These are phyloP conservation scores for Sarcodon aspratus DNA, from an alignment of 768 basidiomycete species.

Conservation along the genomic window DNA sequence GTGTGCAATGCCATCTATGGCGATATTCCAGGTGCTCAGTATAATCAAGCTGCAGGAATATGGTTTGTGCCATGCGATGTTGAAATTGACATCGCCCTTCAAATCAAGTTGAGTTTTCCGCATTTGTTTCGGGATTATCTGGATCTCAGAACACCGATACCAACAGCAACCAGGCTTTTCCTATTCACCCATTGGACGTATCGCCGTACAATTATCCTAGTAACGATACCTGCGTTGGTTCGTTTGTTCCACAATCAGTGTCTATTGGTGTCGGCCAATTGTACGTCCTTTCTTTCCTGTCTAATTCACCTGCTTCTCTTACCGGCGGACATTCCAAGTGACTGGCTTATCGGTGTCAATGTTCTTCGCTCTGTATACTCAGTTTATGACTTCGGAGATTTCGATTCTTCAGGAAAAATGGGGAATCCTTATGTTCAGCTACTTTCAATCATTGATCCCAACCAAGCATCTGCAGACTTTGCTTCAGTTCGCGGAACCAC, in stretches of 20 bases:
- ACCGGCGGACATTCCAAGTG: constrained; percentile 27
- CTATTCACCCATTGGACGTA: constrained; percentile 73
- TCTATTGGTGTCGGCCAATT: constrained; percentile 55
- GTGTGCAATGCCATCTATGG: constrained; percentile 65
- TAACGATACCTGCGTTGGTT: constrained; percentile 50
- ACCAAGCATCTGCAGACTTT: constrained; percentile 63
- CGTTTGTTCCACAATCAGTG: constrained; percentile 57
- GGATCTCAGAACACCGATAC: not conserved
- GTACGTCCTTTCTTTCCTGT: constrained; percentile 25
- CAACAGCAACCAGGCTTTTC: constrained; percentile 56
- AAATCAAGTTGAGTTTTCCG: constrained; percentile 46
- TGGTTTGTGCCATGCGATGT: constrained; percentile 67
- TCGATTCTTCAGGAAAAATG: constrained; percentile 47
- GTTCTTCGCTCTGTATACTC: constrained; percentile 75
- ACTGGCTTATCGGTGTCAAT: constrained; percentile 78
- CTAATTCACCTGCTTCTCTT: constrained; percentile 1
- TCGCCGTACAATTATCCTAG: constrained; percentile 35
- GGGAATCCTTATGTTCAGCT: constrained; percentile 74
- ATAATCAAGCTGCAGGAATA: constrained; percentile 36
- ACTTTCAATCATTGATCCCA: constrained; percentile 56
- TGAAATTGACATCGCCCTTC: constrained; percentile 72
- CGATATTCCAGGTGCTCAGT: constrained; percentile 49
- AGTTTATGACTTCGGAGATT: constrained; percentile 80
- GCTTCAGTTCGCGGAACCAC: constrained; percentile 53
- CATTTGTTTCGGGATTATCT: not conserved